Conservation (phyloP, 2,329 filamentous ascomycete species). For the Nemania serpens region DNA sequence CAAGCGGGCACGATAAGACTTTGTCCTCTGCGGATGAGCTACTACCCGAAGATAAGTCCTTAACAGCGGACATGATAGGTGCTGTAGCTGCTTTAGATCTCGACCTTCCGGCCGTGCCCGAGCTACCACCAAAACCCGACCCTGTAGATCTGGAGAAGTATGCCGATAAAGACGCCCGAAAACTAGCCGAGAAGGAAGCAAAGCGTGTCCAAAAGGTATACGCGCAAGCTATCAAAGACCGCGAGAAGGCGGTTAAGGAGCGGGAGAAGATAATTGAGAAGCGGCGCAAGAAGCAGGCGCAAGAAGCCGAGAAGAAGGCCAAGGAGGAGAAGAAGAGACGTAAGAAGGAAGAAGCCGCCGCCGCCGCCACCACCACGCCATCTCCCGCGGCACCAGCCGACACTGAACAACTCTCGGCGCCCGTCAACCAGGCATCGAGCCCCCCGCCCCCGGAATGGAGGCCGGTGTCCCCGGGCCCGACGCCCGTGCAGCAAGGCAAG, state of each 20-base stretch:
- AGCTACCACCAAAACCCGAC: constrained; percentile 58
- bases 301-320: constrained; percentile 47
- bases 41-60: constrained; percentile 12
- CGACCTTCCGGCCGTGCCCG: constrained; percentile 50
- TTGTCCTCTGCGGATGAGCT: constrained; percentile 10
- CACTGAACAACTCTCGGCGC: neutral
- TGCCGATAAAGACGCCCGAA: constrained; percentile 67
- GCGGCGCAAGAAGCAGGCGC: constrained; percentile 51
- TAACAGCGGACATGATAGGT: constrained; percentile 21
- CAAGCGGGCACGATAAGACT: neutral
- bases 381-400: constrained; percentile 1
- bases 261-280: constrained; percentile 64
- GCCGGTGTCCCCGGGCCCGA: constrained; percentile 9
- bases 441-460: constrained; percentile 9
- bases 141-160: constrained; percentile 62
- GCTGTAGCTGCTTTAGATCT: constrained; percentile 31
- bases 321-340: constrained; percentile 44
- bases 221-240: constrained; percentile 68
- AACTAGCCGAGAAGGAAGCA: constrained; percentile 71
- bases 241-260: constrained; percentile 66
- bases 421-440: neutral
- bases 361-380: neutral
- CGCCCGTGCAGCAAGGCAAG: constrained; percentile 2
- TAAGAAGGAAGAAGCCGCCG: constrained; percentile 24
- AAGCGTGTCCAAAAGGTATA: constrained; percentile 67